Evolutionary conservation across 257 asterid species (phyloP), one percentile per base, ranked within the genome.

Genomic region (Ilex aquifolium): DNA sequence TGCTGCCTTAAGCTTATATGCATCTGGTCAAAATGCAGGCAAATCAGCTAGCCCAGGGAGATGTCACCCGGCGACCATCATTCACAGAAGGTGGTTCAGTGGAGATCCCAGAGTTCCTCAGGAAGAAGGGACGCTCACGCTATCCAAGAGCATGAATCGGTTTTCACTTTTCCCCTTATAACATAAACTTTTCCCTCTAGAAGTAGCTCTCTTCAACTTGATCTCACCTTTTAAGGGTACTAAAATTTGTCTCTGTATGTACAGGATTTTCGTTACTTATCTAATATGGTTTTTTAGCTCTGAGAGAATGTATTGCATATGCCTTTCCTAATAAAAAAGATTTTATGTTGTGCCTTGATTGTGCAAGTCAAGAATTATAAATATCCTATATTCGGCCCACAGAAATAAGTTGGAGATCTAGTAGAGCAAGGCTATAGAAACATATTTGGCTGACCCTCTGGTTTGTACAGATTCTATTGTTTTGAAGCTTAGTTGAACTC

Each of bases 51-150:
- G 59, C 79, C 13, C 94, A 80, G 69, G 86, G 82, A 60, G 97
- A 91, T 44, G 67, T 82, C 16, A 78, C 67, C 73, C 85, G 88
- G 15, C 75, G 91, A 0, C 77, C 96, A 16, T 82, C 92, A 65
- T 86, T 84, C 69, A 53, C 79, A 21, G 97, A 91, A 76, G 85
- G 93, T 39, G 80, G 83, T 54, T 74, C 80, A 10, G 87, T 88
- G 10, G 95, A 91, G 73, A 88, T 91, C 66, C 97, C 97, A 0
- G 97, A 91, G 63, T 91, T 91, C 78, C 77, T 91, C 74, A 84
- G 82, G 80, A 91, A 88, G 83, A 91, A 91, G 66, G 96, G 97
- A 15, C 82, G 83, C 6, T 75, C 91, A 21, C 95, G 94, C 60
- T 91, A 74, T 72, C 97, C 95, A 50, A 78, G 96, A 84, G 95